Percentiles rank a stretch among this genome's conserved stretches.
Conservation (phyloP, 169 alveolate genomes). For the Cryptosporidium bovis region DNA sequence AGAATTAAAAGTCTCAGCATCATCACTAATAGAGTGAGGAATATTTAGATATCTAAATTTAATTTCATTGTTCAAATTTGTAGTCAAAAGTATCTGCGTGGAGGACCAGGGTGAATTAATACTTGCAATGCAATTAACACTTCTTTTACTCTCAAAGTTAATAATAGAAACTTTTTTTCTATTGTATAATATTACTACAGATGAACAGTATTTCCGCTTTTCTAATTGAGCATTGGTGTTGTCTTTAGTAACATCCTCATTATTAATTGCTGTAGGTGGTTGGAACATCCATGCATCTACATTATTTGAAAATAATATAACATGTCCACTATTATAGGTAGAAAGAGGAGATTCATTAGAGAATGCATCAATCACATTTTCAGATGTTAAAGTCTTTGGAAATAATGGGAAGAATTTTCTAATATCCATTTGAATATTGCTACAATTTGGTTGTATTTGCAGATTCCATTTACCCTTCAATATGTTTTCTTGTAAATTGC, state of each 20-base stretch:
- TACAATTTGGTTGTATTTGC: conserved; percentile 8
- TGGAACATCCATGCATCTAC: conserved; percentile 61
- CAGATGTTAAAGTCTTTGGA: conserved; percentile 2
- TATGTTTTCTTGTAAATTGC: too few species aligned
- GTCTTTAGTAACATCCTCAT: neutral
- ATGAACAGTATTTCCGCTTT: neutral
- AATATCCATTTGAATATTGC: conserved; percentile 4
- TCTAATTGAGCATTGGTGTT: too few species aligned
- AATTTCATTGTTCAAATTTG: conserved; percentile 14
- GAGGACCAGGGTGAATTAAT: conserved; percentile 71
- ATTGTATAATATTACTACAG: conserved; percentile 16
- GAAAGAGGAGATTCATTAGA: conserved; percentile 52
- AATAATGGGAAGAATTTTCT: conserved; percentile 38
- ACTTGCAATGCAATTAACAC: conserved; percentile 31
- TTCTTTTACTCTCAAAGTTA: conserved; percentile 2
- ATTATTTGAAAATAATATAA: conserved; percentile 7
- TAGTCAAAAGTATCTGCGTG: conserved; percentile 23
- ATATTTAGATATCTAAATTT: conserved; percentile 35
- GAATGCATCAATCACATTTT: conserved; percentile 35
- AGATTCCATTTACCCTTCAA: conserved; percentile 26
- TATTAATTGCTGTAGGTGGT: conserved; percentile 36
- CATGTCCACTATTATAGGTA: conserved; percentile 55
- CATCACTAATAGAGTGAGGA: conserved; percentile 8
- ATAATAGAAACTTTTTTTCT: conserved; percentile 31
- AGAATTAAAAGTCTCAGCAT: neutral